Evolutionary conservation across 2,329 filamentous ascomycete genomes (phyloP), one percentile per base, ranked within the genome.

Genomic region (Chrysosporium queenslandicum): DNA sequence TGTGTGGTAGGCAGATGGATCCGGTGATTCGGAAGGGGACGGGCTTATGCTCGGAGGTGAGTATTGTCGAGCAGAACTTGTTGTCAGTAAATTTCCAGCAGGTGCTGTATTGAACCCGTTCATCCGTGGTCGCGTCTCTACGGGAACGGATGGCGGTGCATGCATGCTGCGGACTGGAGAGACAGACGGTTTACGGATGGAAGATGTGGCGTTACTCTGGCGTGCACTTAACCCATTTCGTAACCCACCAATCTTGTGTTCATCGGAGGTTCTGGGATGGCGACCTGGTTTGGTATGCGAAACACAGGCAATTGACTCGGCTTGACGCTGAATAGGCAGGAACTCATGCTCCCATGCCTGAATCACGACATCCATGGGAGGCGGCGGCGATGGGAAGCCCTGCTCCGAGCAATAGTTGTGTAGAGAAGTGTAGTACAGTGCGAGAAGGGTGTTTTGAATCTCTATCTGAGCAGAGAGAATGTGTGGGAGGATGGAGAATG

Each of bases 371-470:
- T 83, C 80, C 73, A 89, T 83, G 14, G 83, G 77, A 2, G 86
- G 83, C 9, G 86, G 76, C 1, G 86, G 84, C 42, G 83, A 84
- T 0, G 84, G 83, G 60, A 89, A 83, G 4, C 78, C 74, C 59
- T 82, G 75, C 27, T 84, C 78, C 58, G 82, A 75, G 59, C 83
- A 87, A 66, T 85, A 92, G 53, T 78, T 80, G 64, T 89, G 82
- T 5, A 91, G 71, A 3, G 81, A 76, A 0, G 87, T 92, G 68
- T 92, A 92, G 59, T 87, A 82, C 56, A 89, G 76, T 0, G 82
- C 87, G 4, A 92, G 78, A 48, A 92, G 73, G 43, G 81, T 79
- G 64, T 89, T 89, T 66, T 91, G 87, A 25, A 89, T 81, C 63
- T 85, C 75, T 41, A 91, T 80, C 61, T 90, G 83, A 32, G 78